Percentiles rank a stretch among this genome's conserved stretches.
Evolutionary conservation across 768 basidiomycete genomes (phyloP).

Genomic region (Tephrocybe sp.): DNA sequence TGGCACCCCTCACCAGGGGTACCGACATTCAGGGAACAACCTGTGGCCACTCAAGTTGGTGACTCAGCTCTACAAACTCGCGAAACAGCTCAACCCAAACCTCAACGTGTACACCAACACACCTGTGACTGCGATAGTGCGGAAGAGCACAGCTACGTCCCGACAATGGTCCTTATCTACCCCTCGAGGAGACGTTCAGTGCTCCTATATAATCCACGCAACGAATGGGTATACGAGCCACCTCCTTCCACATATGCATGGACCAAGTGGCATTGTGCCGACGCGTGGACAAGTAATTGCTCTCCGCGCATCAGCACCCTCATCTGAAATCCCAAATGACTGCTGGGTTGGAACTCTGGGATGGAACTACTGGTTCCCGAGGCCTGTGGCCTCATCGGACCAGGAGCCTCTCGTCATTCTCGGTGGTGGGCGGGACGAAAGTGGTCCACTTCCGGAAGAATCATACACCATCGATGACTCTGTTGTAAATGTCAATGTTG

Average conservation of each 20-base stretch:
- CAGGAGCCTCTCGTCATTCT: slow-evolving; percentile 62
- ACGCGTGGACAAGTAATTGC: slow-evolving; percentile 70
- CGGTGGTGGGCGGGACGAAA: slow-evolving; percentile 62
- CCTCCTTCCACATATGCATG: slow-evolving; percentile 66
- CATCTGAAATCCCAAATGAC: slow-evolving; percentile 39
- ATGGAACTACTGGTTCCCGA: slow-evolving; percentile 84
- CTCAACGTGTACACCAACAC: slow-evolving; percentile 73
- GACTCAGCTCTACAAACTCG: slow-evolving; percentile 56
- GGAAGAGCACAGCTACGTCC: slow-evolving; percentile 28
- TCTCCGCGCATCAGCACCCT: slow-evolving; percentile 34
- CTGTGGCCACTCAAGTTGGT: slow-evolving; percentile 83
- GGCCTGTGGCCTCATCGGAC: slow-evolving; percentile 36
- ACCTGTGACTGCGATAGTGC: slow-evolving; percentile 60
- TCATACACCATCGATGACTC: slow-evolving; percentile 61
- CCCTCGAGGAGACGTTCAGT: slow-evolving; percentile 60
- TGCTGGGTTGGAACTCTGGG: slow-evolving; percentile 54
- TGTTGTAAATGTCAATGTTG: slow-evolving; percentile 44
- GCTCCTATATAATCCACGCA: slow-evolving; percentile 75
- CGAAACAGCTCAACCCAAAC: slow-evolving; percentile 27
- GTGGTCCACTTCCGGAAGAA: slow-evolving; percentile 43
- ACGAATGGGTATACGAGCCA: slow-evolving; percentile 84
- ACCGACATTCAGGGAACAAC: slow-evolving; percentile 56
- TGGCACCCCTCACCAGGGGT: slow-evolving; percentile 51
- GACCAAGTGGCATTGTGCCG: slow-evolving; percentile 59
- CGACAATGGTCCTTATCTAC: slow-evolving; percentile 56